phyloP scores from a whole-genome alignment of 2,329 filamentous ascomycete genomes.

The Fusarium drepaniforme region DNA sequence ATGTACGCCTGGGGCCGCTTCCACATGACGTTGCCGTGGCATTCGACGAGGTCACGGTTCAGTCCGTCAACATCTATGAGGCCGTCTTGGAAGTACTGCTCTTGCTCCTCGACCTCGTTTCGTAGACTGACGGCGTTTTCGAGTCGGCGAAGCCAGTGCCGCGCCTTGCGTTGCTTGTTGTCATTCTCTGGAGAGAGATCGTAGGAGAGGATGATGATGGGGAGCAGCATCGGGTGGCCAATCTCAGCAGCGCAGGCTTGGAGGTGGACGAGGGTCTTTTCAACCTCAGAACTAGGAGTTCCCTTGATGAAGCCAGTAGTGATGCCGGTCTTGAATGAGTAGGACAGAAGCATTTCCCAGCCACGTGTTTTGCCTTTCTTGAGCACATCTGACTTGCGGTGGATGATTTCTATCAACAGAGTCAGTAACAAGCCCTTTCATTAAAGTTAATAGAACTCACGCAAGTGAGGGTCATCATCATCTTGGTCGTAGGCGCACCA shows the following conservation, averaged over 20 bases:
- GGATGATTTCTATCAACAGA: slow-evolving; percentile 65
- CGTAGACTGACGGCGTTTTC: slow-evolving; percentile 73
- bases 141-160: slow-evolving; percentile 71
- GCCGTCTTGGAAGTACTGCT: slow-evolving; percentile 65
- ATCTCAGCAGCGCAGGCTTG: slow-evolving; percentile 61
- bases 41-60: slow-evolving; percentile 73
- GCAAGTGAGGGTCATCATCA: slow-evolving; percentile 68
- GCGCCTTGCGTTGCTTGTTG: slow-evolving; percentile 71
- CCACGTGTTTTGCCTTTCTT: slow-evolving; percentile 74
- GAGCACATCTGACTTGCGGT: slow-evolving; percentile 74
- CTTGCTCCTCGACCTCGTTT: slow-evolving; percentile 68
- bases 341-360: slow-evolving; percentile 73
- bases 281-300: slow-evolving; percentile 68
- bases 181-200: slow-evolving; percentile 69
- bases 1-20: slow-evolving; percentile 72
- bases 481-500: slow-evolving; percentile 70
- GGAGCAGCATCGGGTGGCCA: slow-evolving; percentile 70
- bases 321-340: slow-evolving; percentile 65
- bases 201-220: slow-evolving; percentile 69
- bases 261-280: slow-evolving; percentile 62
- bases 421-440: background rate
- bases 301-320: slow-evolving; percentile 74
- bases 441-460: slow-evolving; percentile 51
- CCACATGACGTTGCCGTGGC: slow-evolving; percentile 72
- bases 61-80: slow-evolving; percentile 70